Base-by-base conservation (phyloP, 495 filamentous ascomycete species). In the Podospora australis region DNA sequence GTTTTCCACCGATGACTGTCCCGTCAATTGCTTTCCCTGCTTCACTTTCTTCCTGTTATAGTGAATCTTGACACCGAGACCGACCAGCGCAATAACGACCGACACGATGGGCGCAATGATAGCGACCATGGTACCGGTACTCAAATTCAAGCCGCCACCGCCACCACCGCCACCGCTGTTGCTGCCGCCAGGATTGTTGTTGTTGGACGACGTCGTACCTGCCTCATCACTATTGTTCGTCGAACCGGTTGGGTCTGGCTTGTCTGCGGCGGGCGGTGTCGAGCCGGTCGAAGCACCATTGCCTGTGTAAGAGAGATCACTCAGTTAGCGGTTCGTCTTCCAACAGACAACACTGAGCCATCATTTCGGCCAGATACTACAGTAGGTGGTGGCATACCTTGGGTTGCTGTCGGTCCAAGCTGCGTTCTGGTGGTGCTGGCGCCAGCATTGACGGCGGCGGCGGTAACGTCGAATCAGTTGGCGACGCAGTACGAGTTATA, bases 401-500 rank as follows among this genome's bases (percentile, higher is more conserved):
- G 3, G 19, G 6, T 24, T 11, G 20, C 4, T 6, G 9, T 10
- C 13, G 8, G 13, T 14, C n/a, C 38, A 40, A 13, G 13, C 3
- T 13, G 11, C 9, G 20, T 25, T 10, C 16, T 42, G 17, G 20
- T 42, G 11, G 38, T 32, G 25, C 28, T 42, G 22, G 34, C 29
- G 10, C 26, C 14, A n/a, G 38, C 47, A 13, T 32, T 39, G 11
- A 29, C 47, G 7, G 46, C 13, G 6, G 25, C 46, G 28, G 47
- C 47, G 4, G 47, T 49, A 5, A 49, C 47, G n/a, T 49, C 47
- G 22, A 49, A 49, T 13, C 47, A 36, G 26, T 49, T 49, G 2
- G 36, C 38, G 2, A 49, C 38, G 20, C 47, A 49, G 17, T 49
- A 49, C 36, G 47, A 49, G 25, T 49, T 49, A 29, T 49, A 49